Evolutionary conservation across 306 rosid species (phyloP).

Genomic region (Oxytropis ochrocephala): DNA sequence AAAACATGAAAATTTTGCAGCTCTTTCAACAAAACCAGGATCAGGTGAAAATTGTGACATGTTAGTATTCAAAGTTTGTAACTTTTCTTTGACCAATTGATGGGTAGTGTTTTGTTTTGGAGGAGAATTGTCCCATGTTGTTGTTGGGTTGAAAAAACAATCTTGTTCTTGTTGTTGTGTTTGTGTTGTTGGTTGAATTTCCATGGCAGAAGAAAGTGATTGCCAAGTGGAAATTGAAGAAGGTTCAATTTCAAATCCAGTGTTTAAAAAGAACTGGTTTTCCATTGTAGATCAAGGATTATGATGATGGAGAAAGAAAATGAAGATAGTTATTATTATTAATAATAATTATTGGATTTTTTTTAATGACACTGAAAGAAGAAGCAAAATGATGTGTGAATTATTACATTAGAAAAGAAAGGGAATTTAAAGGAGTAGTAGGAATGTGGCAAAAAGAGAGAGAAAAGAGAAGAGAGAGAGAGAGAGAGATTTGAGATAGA

Average conservation of each 20-base stretch:
- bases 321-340: neutral
- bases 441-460: constrained; percentile 22
- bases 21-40: constrained; percentile 92
- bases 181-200: constrained; percentile 31
- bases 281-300: constrained; percentile 35
- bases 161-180: constrained; percentile 29
- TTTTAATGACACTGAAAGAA: neutral
- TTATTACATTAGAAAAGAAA: constrained; percentile 26
- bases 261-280: constrained; percentile 47
- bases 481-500: neutral
- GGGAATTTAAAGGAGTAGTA: constrained; percentile 4
- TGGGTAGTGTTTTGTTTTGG: constrained; percentile 43
- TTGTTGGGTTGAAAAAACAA: constrained; percentile 42
- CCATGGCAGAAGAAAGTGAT: constrained; percentile 47
- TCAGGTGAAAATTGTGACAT: constrained; percentile 65
- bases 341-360: neutral
- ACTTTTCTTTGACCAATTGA: constrained; percentile 31
- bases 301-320: too few relatives aligned
- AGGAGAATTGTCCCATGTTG: constrained; percentile 58
- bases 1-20: constrained; percentile 87
- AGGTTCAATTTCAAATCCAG: constrained; percentile 24
- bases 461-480: neutral
- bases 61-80: constrained; percentile 42
- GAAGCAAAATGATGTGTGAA: constrained; percentile 13
- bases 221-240: constrained; percentile 53